Evolutionary conservation across 768 basidiomycete genomes (phyloP).

Genomic region (Boletales sp.): DNA sequence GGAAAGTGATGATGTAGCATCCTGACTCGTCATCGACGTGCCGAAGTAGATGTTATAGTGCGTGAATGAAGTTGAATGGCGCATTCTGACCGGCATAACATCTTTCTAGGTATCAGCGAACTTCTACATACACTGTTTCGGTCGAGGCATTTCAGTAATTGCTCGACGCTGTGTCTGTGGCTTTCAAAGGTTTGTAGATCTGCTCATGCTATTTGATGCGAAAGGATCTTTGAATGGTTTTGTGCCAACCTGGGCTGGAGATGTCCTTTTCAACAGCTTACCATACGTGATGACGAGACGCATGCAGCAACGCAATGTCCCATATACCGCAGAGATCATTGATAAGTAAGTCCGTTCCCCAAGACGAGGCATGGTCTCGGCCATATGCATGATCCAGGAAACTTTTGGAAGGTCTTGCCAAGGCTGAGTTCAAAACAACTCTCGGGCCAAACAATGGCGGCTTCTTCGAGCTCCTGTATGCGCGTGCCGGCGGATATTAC

Average conservation of each 20-base stretch:
- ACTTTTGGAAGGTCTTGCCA: constrained; percentile 35
- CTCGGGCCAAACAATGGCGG: constrained; percentile 34
- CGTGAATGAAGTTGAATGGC: not conserved
- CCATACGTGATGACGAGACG: constrained; percentile 13
- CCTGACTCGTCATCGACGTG: no score
- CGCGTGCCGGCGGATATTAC: constrained; percentile 38
- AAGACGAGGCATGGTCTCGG: not conserved
- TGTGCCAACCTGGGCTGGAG: constrained; percentile 21
- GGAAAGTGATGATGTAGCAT: no score
- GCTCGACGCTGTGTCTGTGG: constrained; percentile 6
- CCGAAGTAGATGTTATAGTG: constrained; percentile 26
- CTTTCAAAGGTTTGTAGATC: no score
- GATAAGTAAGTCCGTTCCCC: no score
- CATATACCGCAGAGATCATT: constrained; percentile 16
- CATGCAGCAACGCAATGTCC: constrained; percentile 17
- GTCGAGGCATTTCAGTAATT: constrained; percentile 2
- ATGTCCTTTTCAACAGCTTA: constrained; percentile 13
- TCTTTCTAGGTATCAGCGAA: constrained; percentile 18
- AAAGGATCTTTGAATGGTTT: constrained; percentile 16
- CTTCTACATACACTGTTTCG: constrained; percentile 22
- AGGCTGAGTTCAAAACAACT: constrained; percentile 37
- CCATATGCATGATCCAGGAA: constrained; percentile 21
- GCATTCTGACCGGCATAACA: not conserved
- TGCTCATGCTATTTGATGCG: not conserved
- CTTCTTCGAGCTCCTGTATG: constrained; percentile 22